Percentiles rank a stretch among this genome's conserved stretches.
phyloP scores from a whole-genome alignment of 495 filamentous ascomycete genomes.

The Neurospora sp. region DNA sequence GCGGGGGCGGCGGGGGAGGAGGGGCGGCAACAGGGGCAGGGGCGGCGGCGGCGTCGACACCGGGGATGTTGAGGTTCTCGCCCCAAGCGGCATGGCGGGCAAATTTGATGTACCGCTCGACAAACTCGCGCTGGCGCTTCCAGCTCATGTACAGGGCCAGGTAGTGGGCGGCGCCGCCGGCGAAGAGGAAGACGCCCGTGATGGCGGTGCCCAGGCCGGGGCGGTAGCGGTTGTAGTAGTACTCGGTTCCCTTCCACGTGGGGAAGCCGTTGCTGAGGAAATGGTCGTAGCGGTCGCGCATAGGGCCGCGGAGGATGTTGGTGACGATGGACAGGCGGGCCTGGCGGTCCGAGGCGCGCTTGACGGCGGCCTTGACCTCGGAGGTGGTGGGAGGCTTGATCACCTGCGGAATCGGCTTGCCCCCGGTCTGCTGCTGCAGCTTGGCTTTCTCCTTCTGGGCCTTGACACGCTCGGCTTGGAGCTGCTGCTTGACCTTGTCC shows the following conservation, averaged over 20 bases:
- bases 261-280: slow-evolving; percentile 94
- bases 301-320: slow-evolving; percentile 69
- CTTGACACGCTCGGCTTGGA: slow-evolving; percentile 61
- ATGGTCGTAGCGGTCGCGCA: slow-evolving; percentile 84
- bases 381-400: slow-evolving; percentile 57
- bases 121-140: slow-evolving; percentile 82
- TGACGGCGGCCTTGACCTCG: slow-evolving; percentile 63
- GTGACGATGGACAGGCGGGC: slow-evolving; percentile 72
- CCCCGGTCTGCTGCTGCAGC: slow-evolving; percentile 37
- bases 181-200: slow-evolving; percentile 69
- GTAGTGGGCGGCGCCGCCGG: slow-evolving; percentile 80
- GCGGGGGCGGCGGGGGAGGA: slow-evolving; percentile 18
- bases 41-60: slow-evolving; percentile 40
- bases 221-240: slow-evolving; percentile 90
- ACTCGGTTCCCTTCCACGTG: slow-evolving; percentile 90
- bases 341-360: slow-evolving; percentile 69
- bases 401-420: slow-evolving; percentile 53
- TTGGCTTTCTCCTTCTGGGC: slow-evolving; percentile 41
- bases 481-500: slow-evolving; percentile 84
- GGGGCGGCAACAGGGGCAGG: slow-evolving; percentile 30
- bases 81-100: slow-evolving; percentile 86
- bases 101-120: slow-evolving; percentile 81
- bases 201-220: slow-evolving; percentile 82
- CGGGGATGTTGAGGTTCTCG: slow-evolving; percentile 40
- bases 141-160: slow-evolving; percentile 70